Evolutionary conservation across 2,329 filamentous ascomycete species (phyloP), one percentile per base, ranked within the genome.

Genomic region (Calonectria honghensis): DNA sequence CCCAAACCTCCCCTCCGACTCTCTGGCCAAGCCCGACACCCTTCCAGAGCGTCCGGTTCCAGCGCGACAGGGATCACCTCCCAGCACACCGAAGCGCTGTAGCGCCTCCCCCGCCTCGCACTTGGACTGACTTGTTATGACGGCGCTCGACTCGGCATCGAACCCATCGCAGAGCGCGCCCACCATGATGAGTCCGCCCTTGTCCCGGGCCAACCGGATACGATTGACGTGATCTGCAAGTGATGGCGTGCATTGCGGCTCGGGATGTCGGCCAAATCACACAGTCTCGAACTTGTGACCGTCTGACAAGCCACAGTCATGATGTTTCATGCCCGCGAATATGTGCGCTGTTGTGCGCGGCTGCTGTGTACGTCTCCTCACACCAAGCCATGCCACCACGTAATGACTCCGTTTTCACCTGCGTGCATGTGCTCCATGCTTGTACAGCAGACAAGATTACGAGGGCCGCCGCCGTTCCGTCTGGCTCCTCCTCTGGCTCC

Each of bases 231-330:
- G 72, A 73, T 73, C 72, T 66, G 61, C 72, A 63, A 14, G 37
- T 31, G 72, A 73, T 73, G 72, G 67, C 67, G 51, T 73, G 72
- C 72, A 73, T 73, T 51, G 29, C 67, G 67, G 67, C 72, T 59
- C 57, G 61, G 66, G 50, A 70, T 39, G 37, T 29, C 70, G 41
- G 70, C 51, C 71, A 65, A 73, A 73, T 70, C 59, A 70, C 50
- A 31, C 45, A 35, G 20, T 45, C 35, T 39, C 31, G 32, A 16
- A 31, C 10, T 32, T 51, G 35, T 68, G 16, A 32, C 32, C 29
- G 27, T 37, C 52, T 63, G 39, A 67, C 45, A 35, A 50, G 68
- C 63, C 41, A 31, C 61, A 51, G 37, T 27, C 13, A 7, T 45
- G 27, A 35, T 31, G 66, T 70, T 73, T 73, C 72, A 67, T 67